Base-by-base conservation (phyloP, 768 basidiomycete genomes). In the Lactarius akahatsu region DNA sequence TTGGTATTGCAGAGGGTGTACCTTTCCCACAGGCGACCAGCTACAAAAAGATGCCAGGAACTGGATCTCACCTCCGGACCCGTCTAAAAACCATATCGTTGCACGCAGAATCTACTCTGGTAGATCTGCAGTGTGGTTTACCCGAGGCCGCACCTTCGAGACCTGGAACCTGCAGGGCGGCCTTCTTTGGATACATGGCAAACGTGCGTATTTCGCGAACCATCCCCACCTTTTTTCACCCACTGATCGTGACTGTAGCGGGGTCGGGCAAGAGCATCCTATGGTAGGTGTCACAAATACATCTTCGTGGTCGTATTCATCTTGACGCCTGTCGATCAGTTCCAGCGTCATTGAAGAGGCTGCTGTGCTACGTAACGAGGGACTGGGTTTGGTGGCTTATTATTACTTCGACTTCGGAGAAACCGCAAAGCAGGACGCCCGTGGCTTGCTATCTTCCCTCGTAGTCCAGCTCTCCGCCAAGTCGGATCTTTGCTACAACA, bases 31-130 rank as follows among this genome's bases (percentile, higher is more conserved):
- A 63, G 56, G 54, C 2, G 40, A 56, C 28, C 54, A 57, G 3
- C 15, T 55, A 15, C 62, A 63, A 28, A 30, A 43, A 38, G n/a
- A 43, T 2, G 26, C 56, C 13, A 23, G 40, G 15, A 20, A 7
- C n/a, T 63, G 62, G 62, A 26, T 63, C 16, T 63, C 55, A 1
- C 62, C 62, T n/a, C 62, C 62, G 2, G 62, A 63, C n/a, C 52
- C 55, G 1, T 63, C 62, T 11, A 63, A n/a, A 36, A 63, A 63
- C 15, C 62, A 63, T 28, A 41, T 56, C 40, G 32, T 56, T 30
- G 32, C 43, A 9, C 40, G 28, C 18, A 41, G 26, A 8, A 23
- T 34, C 41, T 55, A 36, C n/a, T 36, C 28, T 9, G 43, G 20
- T 45, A 18, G 3, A 45, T 45, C 43, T 10, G 43, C 20, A 2